Evolutionary conservation across 306 rosid genomes (phyloP).

Genomic region (Trifolium repens): DNA sequence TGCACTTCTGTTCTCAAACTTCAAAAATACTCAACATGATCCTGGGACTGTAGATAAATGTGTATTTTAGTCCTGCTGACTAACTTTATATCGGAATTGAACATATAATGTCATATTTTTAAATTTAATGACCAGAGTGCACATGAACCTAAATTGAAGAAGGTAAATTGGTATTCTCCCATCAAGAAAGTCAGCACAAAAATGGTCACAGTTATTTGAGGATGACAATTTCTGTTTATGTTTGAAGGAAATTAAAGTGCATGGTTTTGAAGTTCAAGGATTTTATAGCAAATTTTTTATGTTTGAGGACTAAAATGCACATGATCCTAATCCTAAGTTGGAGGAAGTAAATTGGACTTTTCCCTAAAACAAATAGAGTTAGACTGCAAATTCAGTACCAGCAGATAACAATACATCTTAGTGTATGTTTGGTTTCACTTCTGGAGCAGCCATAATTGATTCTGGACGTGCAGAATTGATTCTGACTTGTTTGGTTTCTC

Average conservation of each 20-base stretch:
- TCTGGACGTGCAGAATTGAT: no score
- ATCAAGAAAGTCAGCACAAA: constrained; percentile 9
- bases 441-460: no score
- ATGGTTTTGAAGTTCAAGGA: not conserved
- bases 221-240: not conserved
- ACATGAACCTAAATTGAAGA: constrained; percentile 21
- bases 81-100: not conserved
- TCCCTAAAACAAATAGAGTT: constrained; percentile 17
- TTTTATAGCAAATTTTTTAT: not conserved
- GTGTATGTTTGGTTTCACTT: no score
- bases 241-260: constrained; percentile 12
- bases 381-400: constrained; percentile 4
- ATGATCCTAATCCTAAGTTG: not conserved
- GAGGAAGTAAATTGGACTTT: constrained; percentile 5
- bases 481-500: no score
- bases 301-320: constrained; percentile 17
- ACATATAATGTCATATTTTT: constrained; percentile 17
- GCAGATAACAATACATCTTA: not conserved
- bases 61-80: not conserved
- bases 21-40: constrained; percentile 3
- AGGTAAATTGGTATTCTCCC: constrained; percentile 8
- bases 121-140: constrained; percentile 9
- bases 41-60: not conserved
- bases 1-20: constrained; percentile 31
- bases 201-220: not conserved